Evolutionary conservation across 1,284 basidiomycete species (phyloP).

Genomic region (Cutaneotrichosporon sp.): DNA sequence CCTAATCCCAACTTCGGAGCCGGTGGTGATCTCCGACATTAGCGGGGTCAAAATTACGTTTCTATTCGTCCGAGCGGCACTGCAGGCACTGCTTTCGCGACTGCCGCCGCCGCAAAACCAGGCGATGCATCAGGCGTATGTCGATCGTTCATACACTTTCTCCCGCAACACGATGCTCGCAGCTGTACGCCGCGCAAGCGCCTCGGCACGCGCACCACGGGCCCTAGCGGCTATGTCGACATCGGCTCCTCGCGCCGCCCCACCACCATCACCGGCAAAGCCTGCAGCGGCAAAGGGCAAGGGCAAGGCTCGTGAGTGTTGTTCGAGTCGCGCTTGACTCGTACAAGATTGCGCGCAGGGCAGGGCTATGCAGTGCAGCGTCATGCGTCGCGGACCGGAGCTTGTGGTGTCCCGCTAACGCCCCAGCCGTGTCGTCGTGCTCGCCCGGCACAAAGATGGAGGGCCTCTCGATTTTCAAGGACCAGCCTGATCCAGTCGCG

Average conservation of each 20-base stretch:
- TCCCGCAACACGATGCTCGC: constrained; percentile 5
- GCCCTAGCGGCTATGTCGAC: constrained; percentile 1
- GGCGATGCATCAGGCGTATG: too few species aligned
- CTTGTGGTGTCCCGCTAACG: background rate
- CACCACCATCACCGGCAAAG: background rate
- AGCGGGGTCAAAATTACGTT: too few species aligned
- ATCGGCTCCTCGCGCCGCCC: background rate
- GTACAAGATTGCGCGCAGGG: background rate
- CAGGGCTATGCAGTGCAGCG: background rate
- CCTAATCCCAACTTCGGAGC: background rate
- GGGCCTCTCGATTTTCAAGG: constrained; percentile 77
- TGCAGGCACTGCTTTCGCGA: too few species aligned
- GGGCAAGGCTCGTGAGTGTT: background rate
- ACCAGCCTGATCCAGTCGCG: constrained; percentile 72
- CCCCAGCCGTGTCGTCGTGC: constrained; percentile 52
- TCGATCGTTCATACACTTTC: too few species aligned
- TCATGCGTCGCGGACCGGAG: too few species aligned
- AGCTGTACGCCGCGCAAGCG: background rate
- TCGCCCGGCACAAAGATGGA: constrained; percentile 63
- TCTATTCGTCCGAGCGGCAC: too few species aligned
- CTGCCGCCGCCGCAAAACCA: too few species aligned
- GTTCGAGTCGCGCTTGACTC: too few species aligned
- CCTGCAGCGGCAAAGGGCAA: background rate
- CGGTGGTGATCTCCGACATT: too few species aligned
- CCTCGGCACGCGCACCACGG: background rate